phyloP scores from a whole-genome alignment of 2,329 filamentous ascomycete genomes.

The Paraconiothyrium sp. region DNA sequence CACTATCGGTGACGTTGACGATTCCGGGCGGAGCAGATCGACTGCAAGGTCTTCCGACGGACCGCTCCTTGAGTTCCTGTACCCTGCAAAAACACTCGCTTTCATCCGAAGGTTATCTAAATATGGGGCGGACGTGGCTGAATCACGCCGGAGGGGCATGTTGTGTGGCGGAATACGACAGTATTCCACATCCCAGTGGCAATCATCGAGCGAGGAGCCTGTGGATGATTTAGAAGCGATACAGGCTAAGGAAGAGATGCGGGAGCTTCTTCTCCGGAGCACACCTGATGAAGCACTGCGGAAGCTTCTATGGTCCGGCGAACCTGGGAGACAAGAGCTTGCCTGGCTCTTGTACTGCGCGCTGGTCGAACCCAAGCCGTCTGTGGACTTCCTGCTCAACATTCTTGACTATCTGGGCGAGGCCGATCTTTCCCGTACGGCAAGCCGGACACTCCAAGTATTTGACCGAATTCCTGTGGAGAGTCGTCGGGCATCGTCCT shows the following conservation, averaged over 20 bases:
- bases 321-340: slow-evolving; percentile 37
- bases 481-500: slow-evolving; percentile 54
- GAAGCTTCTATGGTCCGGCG: slow-evolving; percentile 24
- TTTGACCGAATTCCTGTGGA: slow-evolving; percentile 55
- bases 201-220: slow-evolving; percentile 20
- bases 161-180: slow-evolving; percentile 35
- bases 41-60: slow-evolving; percentile 18
- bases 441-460: slow-evolving; percentile 55
- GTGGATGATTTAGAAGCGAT: slow-evolving; percentile 21
- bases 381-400: slow-evolving; percentile 24
- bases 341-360: slow-evolving; percentile 51
- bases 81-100: slow-evolving; percentile 56
- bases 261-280: slow-evolving; percentile 25
- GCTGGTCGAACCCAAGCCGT: slow-evolving; percentile 27
- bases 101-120: slow-evolving; percentile 44
- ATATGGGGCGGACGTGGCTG: slow-evolving; percentile 33
- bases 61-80: slow-evolving; percentile 58
- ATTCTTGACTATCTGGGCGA: slow-evolving; percentile 43
- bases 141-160: slow-evolving; percentile 35
- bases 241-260: slow-evolving; percentile 32
- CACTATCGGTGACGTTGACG: slow-evolving; percentile 24
- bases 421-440: slow-evolving; percentile 43
- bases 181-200: slow-evolving; percentile 35
- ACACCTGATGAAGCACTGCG: slow-evolving; percentile 32
- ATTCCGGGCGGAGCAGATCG: slow-evolving; percentile 18